Conservation (phyloP, 2,329 filamentous ascomycete species). For the Exophiala viscosa region DNA sequence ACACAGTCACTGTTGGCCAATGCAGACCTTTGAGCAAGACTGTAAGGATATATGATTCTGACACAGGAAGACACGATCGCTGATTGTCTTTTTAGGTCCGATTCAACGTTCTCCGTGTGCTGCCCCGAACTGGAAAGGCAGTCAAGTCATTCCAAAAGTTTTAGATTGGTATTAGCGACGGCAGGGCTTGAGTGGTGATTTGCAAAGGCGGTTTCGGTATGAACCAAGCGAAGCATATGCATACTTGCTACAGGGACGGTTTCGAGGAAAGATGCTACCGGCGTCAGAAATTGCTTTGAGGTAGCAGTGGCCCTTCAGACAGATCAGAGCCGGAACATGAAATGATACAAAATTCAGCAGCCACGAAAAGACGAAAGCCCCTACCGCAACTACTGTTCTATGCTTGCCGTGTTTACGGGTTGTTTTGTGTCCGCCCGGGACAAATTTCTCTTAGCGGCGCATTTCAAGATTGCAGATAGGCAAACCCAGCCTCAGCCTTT, state of each 20-base stretch:
- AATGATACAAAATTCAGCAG: conserved; percentile 1
- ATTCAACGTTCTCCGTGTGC: conserved; percentile 99
- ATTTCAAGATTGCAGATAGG: conserved; percentile 17
- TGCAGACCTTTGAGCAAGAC: conserved; percentile 99
- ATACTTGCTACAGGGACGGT: not conserved
- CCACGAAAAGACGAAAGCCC: not conserved
- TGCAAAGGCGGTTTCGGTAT: not conserved
- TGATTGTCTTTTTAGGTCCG: conserved; percentile 63
- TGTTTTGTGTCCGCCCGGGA: too few species aligned
- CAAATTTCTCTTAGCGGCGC: too few species aligned
- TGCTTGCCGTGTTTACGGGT: not conserved
- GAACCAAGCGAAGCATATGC: not conserved
- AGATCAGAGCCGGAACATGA: conserved; percentile 1
- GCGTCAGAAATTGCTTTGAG: not conserved
- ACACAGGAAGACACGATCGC: not conserved
- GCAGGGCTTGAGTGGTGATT: conserved; percentile 8
- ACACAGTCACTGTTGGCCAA: conserved; percentile 98
- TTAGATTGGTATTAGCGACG: conserved; percentile 54
- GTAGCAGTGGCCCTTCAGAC: too few species aligned
- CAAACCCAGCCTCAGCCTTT: conserved; percentile 23
- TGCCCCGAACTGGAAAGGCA: conserved; percentile 93
- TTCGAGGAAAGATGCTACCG: not conserved
- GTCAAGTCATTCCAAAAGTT: conserved; percentile 99
- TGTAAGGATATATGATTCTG: conserved; percentile 55
- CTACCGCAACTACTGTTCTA: not conserved